phyloP scores from a whole-genome alignment of 2,329 filamentous ascomycete genomes.

The Penicillium sp. region DNA sequence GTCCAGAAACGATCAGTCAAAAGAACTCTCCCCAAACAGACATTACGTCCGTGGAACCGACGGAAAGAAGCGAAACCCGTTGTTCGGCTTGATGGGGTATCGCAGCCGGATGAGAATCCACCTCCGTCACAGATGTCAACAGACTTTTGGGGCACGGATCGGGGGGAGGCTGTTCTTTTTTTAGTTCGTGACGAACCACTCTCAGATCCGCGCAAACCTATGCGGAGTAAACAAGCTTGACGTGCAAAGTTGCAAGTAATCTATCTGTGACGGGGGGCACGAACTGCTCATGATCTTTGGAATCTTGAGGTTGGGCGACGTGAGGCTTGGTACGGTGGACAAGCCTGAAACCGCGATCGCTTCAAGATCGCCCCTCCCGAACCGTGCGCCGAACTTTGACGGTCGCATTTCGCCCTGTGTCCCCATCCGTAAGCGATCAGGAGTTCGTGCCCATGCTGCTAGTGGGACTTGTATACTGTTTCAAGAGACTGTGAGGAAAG shows the following conservation, averaged over 20 bases:
- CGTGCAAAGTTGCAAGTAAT: neutral
- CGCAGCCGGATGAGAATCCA: neutral
- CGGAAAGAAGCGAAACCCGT: too few species aligned
- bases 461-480: too few species aligned
- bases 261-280: slow-evolving; percentile 5
- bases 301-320: slow-evolving; percentile 1
- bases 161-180: slow-evolving; percentile 3
- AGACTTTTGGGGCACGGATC: neutral
- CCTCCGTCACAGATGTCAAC: neutral
- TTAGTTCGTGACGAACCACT: slow-evolving; percentile 4
- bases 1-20: too few species aligned
- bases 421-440: neutral
- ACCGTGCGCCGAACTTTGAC: too few species aligned
- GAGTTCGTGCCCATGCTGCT: too few species aligned
- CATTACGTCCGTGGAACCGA: too few species aligned
- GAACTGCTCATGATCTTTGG: slow-evolving; percentile 5
- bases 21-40: too few species aligned
- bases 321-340: slow-evolving; percentile 5
- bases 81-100: neutral
- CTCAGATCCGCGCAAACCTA: neutral
- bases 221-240: neutral
- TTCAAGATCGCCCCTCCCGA: slow-evolving; percentile 7
- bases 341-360: slow-evolving; percentile 16
- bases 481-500: too few species aligned
- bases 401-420: slow-evolving; percentile 8